Evolutionary conservation across 2,329 filamentous ascomycete genomes (phyloP).

Genomic region (Cladosporium sp.): DNA sequence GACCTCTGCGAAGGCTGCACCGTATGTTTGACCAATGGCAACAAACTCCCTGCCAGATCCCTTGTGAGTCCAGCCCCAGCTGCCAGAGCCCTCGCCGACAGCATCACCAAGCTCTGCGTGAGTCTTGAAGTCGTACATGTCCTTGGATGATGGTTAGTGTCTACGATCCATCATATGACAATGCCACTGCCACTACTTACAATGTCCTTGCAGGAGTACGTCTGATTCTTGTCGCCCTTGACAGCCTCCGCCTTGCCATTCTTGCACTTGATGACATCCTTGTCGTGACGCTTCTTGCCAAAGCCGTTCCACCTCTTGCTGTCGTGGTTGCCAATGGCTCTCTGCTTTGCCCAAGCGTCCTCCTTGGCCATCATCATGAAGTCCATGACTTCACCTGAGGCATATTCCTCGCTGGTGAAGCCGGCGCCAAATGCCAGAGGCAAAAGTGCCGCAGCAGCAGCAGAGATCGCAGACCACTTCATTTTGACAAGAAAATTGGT

Average conservation of each 20-base stretch:
- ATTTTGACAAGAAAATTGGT: conserved; percentile 13
- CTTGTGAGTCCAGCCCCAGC: conserved; percentile 53
- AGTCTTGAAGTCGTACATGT: conserved; percentile 54
- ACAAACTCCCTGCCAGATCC: conserved; percentile 52
- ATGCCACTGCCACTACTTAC: conserved; percentile 7
- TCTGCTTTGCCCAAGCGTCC: conserved; percentile 20
- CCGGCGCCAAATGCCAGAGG: conserved; percentile 18
- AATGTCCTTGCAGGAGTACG: conserved; percentile 42
- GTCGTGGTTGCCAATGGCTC: conserved; percentile 18
- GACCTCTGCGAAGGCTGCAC: conserved; percentile 53
- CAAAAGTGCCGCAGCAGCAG: conserved; percentile 15
- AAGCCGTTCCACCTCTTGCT: conserved; percentile 17
- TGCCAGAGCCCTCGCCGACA: conserved; percentile 41
- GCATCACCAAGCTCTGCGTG: conserved; percentile 51
- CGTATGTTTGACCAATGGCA: conserved; percentile 52
- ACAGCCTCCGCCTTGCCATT: conserved; percentile 44
- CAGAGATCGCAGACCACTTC: conserved; percentile 18
- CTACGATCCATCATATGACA: neutral
- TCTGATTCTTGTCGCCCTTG: conserved; percentile 45
- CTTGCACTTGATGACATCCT: conserved; percentile 31
- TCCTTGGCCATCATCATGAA: conserved; percentile 18
- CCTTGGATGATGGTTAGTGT: conserved; percentile 28
- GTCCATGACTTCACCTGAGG: conserved; percentile 19
- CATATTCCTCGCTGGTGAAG: conserved; percentile 19
- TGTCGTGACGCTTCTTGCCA: conserved; percentile 13